These are phyloP conservation scores for Candida patagonica DNA, from an alignment of 805 yeast species.

Conservation along the genomic window DNA sequence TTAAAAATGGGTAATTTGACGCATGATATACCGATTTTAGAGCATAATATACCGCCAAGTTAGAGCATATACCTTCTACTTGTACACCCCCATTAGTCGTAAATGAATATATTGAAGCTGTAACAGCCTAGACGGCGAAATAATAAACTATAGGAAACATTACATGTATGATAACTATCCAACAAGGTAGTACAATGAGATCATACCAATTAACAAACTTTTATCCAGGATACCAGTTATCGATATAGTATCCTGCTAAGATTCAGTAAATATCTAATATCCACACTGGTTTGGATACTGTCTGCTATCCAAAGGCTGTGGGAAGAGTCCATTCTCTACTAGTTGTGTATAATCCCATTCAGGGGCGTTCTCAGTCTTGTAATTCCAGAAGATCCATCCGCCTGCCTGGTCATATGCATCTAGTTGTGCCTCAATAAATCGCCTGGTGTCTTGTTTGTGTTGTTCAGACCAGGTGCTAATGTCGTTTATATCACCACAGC, in stretches of 20 bases:
- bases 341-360: conserved; percentile 81
- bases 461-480: conserved; percentile 49
- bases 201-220: too few relatives aligned
- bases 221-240: too few relatives aligned
- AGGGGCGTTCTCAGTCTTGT: conserved; percentile 73
- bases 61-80: too few relatives aligned
- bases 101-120: too few relatives aligned
- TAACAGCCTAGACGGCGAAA: too few relatives aligned
- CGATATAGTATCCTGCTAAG: neutral
- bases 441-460: conserved; percentile 49
- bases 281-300: conserved; percentile 62
- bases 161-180: too few relatives aligned
- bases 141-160: too few relatives aligned
- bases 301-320: conserved; percentile 68
- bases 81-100: too few relatives aligned
- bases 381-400: conserved; percentile 94
- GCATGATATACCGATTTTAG: too few relatives aligned
- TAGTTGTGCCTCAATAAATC: conserved; percentile 79
- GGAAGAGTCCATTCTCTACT: conserved; percentile 53
- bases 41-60: too few relatives aligned
- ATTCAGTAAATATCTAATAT: conserved; percentile 11
- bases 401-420: conserved; percentile 64
- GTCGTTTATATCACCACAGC: conserved; percentile 48
- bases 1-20: too few relatives aligned
- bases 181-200: too few relatives aligned